Conservation (phyloP, 495 filamentous ascomycete species). For the Podospora pseudocomata region DNA sequence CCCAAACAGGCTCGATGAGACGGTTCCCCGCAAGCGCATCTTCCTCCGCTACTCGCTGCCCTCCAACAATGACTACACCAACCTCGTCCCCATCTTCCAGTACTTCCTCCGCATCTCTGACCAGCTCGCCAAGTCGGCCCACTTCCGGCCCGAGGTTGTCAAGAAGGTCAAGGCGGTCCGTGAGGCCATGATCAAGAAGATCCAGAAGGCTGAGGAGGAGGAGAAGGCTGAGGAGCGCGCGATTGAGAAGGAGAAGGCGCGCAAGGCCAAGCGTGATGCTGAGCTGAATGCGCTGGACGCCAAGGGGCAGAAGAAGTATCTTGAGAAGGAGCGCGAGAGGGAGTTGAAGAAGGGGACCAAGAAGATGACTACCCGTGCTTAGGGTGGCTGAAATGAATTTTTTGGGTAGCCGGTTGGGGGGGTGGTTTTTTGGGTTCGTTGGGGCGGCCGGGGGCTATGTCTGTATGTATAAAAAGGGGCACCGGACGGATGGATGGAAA, state of each 20-base stretch:
- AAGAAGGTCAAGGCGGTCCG: constrained; percentile 76
- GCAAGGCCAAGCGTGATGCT: constrained; percentile 89
- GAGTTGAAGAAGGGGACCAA: constrained; percentile 69
- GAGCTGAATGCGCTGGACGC: constrained; percentile 78
- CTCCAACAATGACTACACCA: constrained; percentile 58
- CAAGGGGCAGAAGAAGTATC: constrained; percentile 91
- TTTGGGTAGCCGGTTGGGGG: neutral
- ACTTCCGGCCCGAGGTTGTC: constrained; percentile 85
- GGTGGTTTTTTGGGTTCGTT: neutral
- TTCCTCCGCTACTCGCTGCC: constrained; percentile 71
- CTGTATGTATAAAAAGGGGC: neutral
- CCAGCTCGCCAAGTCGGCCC: constrained; percentile 66
- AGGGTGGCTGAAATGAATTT: neutral
- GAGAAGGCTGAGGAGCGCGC: constrained; percentile 89
- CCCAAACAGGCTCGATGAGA: constrained; percentile 73
- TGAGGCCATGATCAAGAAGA: constrained; percentile 76
- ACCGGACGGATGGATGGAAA: neutral
- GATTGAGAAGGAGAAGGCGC: constrained; percentile 72
- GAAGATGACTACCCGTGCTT: constrained; percentile 50
- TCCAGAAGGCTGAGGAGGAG: constrained; percentile 79
- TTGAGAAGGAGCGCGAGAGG: constrained; percentile 87
- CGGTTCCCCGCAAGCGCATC: constrained; percentile 78
- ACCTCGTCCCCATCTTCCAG: constrained; percentile 69
- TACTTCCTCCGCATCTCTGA: constrained; percentile 85
- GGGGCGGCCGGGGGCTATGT: neutral